phyloP scores from a whole-genome alignment of 1,284 basidiomycete species.

The Lignosus rhinocerotis region DNA sequence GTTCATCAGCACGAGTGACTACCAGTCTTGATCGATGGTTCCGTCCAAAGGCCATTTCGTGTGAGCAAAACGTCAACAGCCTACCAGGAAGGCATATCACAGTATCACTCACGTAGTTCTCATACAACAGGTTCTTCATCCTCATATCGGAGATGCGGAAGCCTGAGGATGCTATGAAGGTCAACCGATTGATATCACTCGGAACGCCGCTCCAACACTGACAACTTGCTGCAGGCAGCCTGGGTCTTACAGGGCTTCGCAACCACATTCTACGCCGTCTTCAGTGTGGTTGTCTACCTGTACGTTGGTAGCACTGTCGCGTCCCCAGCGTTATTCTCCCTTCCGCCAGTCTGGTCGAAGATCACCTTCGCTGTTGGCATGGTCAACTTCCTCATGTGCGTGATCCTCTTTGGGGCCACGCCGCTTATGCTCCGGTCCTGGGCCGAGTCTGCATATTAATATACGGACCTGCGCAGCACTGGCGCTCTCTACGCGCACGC shows the following conservation, averaged over 20 bases:
- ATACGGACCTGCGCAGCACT: conserved; percentile 32
- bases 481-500: conserved; percentile 52
- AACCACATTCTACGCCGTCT: conserved; percentile 49
- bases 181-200: conserved; percentile 12
- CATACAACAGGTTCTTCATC: conserved; percentile 48
- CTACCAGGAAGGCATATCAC: too few species aligned
- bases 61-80: conserved; percentile 31
- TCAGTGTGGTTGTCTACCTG: conserved; percentile 54
- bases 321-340: conserved; percentile 54
- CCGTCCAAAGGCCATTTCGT: conserved; percentile 49
- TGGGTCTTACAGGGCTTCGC: conserved; percentile 54
- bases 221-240: conserved; percentile 39
- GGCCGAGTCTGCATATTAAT: background rate
- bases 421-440: background rate
- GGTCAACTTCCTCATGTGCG: conserved; percentile 52
- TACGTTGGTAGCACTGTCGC: conserved; percentile 60
- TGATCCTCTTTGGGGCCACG: conserved; percentile 4
- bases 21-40: background rate
- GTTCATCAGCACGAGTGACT: background rate
- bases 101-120: background rate
- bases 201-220: background rate
- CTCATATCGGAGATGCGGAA: conserved; percentile 55
- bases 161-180: conserved; percentile 58
- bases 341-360: conserved; percentile 52
- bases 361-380: conserved; percentile 48